These are phyloP conservation scores for Camillea tinctor DNA, from an alignment of 2,329 filamentous ascomycete species.

Conservation along the genomic window DNA sequence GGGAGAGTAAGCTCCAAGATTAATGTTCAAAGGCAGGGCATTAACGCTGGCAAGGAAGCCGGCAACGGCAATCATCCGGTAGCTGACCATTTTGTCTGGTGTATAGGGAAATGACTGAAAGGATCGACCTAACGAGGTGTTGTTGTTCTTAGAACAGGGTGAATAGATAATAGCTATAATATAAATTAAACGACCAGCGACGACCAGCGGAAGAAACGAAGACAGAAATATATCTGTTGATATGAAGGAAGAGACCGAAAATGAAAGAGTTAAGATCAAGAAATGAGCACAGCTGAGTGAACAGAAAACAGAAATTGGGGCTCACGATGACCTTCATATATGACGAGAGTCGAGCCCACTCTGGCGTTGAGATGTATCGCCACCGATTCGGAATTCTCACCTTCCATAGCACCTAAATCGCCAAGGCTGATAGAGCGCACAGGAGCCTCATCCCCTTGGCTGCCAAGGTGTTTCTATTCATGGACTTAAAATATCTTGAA, in stretches of 20 bases:
- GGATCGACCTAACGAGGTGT: conserved; percentile 10
- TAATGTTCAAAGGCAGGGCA: conserved; percentile 42
- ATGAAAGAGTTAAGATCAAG: conserved; percentile 21
- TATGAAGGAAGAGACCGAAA: conserved; percentile 26
- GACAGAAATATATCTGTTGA: conserved; percentile 22
- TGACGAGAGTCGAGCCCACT: conserved; percentile 10
- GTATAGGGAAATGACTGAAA: conserved; percentile 3
- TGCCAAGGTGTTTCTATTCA: conserved; percentile 30
- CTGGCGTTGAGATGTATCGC: conserved; percentile 2
- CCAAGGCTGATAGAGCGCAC: conserved; percentile 15
- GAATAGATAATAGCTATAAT: conserved; percentile 23
- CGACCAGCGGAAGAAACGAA: conserved; percentile 35
- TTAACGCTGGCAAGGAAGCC: conserved; percentile 34
- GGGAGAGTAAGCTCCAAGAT: conserved; percentile 45
- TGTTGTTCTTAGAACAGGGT: conserved; percentile 5
- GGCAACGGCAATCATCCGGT: conserved; percentile 36
- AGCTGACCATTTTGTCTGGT: conserved; percentile 37
- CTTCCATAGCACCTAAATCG: conserved; percentile 16
- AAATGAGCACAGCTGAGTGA: conserved; percentile 37
- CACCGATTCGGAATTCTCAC: conserved; percentile 21
- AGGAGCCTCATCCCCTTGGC: conserved; percentile 16
- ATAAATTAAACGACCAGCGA: conserved; percentile 36
- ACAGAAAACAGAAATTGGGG: conserved; percentile 15
- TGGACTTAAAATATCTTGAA: conserved; percentile 26
- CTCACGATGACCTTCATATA: conserved; percentile 34